Evolutionary conservation across 164 flowering plant species (phyloP).

Genomic region (Tinospora cordifolia): DNA sequence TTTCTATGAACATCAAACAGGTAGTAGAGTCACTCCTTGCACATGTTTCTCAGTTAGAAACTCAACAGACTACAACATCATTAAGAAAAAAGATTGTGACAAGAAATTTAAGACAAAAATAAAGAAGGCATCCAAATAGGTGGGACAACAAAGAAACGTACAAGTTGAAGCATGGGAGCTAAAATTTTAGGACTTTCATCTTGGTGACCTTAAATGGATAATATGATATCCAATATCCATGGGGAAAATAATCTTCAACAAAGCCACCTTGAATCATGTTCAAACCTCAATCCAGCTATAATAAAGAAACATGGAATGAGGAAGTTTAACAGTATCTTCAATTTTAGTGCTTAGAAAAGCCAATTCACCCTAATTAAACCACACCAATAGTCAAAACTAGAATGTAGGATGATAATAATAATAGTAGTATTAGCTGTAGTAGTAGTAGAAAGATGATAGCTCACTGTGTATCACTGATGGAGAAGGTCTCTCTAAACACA

Average conservation of each 20-base stretch:
- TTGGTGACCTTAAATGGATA: too few relatives aligned
- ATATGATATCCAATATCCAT: too few relatives aligned
- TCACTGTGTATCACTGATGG: conserved; percentile 66
- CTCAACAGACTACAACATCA: neutral
- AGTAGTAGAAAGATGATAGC: conserved; percentile 26
- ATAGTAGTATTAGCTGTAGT: too few relatives aligned
- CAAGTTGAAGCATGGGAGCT: too few relatives aligned
- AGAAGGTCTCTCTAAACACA: conserved; percentile 69
- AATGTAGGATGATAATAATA: neutral
- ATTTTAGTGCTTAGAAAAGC: too few relatives aligned
- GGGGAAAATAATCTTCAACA: too few relatives aligned
- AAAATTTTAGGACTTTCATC: too few relatives aligned
- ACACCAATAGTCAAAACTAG: neutral
- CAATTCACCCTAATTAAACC: neutral
- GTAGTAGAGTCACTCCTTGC: neutral
- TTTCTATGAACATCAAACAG: neutral
- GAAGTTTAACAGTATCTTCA: too few relatives aligned
- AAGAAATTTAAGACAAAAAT: neutral
- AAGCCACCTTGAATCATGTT: too few relatives aligned
- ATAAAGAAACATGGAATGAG: too few relatives aligned
- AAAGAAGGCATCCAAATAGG: neutral
- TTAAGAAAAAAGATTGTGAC: neutral
- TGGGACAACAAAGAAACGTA: neutral
- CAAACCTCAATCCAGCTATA: too few relatives aligned
- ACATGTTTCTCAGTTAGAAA: neutral